phyloP scores from a whole-genome alignment of 495 filamentous ascomycete species.

The Mytilinidion resinicola region DNA sequence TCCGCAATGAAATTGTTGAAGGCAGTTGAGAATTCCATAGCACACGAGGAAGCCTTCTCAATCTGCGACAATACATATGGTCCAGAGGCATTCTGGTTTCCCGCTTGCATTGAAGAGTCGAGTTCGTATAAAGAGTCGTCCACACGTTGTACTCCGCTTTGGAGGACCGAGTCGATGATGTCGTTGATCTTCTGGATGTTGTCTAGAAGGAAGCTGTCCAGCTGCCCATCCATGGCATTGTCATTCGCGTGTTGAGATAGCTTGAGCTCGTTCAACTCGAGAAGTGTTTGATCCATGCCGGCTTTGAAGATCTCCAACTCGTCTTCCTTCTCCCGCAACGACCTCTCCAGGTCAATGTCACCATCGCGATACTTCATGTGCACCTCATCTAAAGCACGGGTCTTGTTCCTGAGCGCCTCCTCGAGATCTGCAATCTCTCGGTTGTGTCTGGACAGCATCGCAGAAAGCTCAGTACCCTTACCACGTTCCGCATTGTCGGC shows the following conservation, averaged over 20 bases:
- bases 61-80: constrained; percentile 92
- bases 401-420: constrained; percentile 84
- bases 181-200: constrained; percentile 91
- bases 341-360: constrained; percentile 74
- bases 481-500: constrained; percentile 87
- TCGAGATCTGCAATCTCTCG: constrained; percentile 94
- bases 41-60: constrained; percentile 90
- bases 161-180: constrained; percentile 93
- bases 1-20: constrained; percentile 98
- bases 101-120: constrained; percentile 95
- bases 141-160: constrained; percentile 87
- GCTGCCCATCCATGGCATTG: constrained; percentile 76
- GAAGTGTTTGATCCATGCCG: constrained; percentile 89
- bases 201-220: constrained; percentile 77
- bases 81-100: constrained; percentile 96
- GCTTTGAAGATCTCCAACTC: constrained; percentile 96
- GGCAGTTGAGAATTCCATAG: constrained; percentile 91
- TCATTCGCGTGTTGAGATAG: constrained; percentile 64
- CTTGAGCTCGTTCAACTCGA: constrained; percentile 81
- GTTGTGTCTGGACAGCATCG: constrained; percentile 92
- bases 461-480: constrained; percentile 89
- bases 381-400: constrained; percentile 77
- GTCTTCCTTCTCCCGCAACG: constrained; percentile 87
- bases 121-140: constrained; percentile 96
- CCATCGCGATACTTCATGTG: constrained; percentile 69